A percentile compares a stretch with the other conserved stretches of the same genome.
Conservation (phyloP, 2,329 filamentous ascomycete genomes). For the Colletotrichum musicola region DNA sequence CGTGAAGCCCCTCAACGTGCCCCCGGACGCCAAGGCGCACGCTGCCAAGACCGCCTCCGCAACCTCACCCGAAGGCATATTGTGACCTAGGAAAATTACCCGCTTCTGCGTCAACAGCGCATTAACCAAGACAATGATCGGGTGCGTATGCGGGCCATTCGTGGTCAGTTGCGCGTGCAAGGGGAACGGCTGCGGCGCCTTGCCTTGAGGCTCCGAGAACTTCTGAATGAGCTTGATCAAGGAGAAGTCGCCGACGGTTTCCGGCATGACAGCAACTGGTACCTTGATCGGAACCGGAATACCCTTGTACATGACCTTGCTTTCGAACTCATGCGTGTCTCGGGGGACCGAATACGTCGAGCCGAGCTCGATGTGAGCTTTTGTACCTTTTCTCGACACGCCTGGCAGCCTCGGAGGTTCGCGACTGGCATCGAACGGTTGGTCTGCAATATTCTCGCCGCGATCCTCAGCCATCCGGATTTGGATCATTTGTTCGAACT, state of each 20-base stretch:
- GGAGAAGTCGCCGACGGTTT: slow-evolving; percentile 98
- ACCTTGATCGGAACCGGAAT: slow-evolving; percentile 98
- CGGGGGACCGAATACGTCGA: slow-evolving; percentile 82
- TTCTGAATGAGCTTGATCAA: slow-evolving; percentile 97
- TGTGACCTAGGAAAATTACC: slow-evolving; percentile 95
- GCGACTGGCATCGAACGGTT: slow-evolving; percentile 59
- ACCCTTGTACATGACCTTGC: slow-evolving; percentile 93
- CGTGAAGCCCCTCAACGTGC: slow-evolving; percentile 92
- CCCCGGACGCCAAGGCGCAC: slow-evolving; percentile 92
- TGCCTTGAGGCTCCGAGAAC: slow-evolving; percentile 86
- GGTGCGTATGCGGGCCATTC: slow-evolving; percentile 89
- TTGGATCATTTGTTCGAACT: slow-evolving; percentile 94
- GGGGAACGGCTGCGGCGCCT: slow-evolving; percentile 85
- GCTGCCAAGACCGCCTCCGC: slow-evolving; percentile 98
- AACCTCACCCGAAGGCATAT: slow-evolving; percentile 93
- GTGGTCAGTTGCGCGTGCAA: slow-evolving; percentile 94
- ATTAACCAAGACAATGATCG: slow-evolving; percentile 94
- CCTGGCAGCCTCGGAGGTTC: slow-evolving; percentile 61
- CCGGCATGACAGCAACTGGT: slow-evolving; percentile 90
- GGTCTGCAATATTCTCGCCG: slow-evolving; percentile 56
- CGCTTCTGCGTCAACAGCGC: slow-evolving; percentile 96
- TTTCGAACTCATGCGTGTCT: slow-evolving; percentile 98
- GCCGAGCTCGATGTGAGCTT: slow-evolving; percentile 69
- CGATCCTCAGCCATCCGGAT: slow-evolving; percentile 79
- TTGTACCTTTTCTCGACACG: slow-evolving; percentile 72